These are phyloP conservation scores for Fusarium camptoceras DNA, from an alignment of 2,329 filamentous ascomycete genomes.

Conservation along the genomic window DNA sequence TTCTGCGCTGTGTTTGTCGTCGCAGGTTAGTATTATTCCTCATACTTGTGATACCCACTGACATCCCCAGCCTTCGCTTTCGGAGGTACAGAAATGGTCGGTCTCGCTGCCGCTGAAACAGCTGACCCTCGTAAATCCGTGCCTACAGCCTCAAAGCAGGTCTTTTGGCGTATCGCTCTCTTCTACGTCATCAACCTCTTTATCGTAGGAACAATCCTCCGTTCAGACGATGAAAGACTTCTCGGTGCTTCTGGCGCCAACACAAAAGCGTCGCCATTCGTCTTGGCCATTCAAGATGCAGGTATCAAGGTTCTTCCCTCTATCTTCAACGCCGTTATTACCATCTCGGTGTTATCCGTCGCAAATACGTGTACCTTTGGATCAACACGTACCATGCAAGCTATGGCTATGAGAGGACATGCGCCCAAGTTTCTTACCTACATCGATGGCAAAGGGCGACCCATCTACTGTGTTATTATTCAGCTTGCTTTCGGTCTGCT, in stretches of 20 bases:
- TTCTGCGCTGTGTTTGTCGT: conserved; percentile 81
- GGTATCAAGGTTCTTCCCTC: conserved; percentile 84
- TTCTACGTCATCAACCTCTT: conserved; percentile 90
- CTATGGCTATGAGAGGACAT: conserved; percentile 87
- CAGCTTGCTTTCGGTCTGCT: conserved; percentile 78
- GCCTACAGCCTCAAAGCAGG: conserved; percentile 89
- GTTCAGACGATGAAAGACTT: conserved; percentile 74
- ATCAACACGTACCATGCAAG: conserved; percentile 88
- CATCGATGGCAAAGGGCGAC: conserved; percentile 84
- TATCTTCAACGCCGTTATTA: conserved; percentile 94
- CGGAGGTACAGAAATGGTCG: conserved; percentile 80
- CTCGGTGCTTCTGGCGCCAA: conserved; percentile 68
- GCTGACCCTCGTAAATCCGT: conserved; percentile 82
- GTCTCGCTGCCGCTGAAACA: conserved; percentile 81
- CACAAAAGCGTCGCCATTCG: conserved; percentile 86
- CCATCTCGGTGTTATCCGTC: conserved; percentile 91
- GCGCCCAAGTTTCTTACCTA: conserved; percentile 82
- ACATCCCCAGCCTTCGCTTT: conserved; percentile 68
- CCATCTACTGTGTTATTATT: conserved; percentile 76
- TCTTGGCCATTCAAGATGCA: conserved; percentile 88
- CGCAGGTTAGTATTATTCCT: conserved; percentile 55
- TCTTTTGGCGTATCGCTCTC: conserved; percentile 92
- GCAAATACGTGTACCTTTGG: conserved; percentile 94
- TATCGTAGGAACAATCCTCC: conserved; percentile 84
- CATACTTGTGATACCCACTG: rapidly evolving